Conservation (phyloP, 306 rosid species). For the Prunus dulcis region DNA sequence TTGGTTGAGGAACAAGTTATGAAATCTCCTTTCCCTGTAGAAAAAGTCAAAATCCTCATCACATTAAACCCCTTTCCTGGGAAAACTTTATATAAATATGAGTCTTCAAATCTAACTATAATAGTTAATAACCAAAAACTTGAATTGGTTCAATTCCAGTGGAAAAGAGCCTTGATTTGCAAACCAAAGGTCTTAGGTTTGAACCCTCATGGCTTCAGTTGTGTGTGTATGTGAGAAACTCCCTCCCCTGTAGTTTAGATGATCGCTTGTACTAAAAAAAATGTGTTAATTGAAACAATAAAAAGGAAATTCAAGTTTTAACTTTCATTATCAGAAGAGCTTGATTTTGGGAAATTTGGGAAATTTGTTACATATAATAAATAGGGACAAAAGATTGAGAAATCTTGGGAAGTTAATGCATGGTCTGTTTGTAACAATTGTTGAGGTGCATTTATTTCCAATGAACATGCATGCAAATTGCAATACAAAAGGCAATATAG, state of each 20-base stretch:
- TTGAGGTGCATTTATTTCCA: not conserved
- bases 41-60: not conserved
- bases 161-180: too few species aligned
- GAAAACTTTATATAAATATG: too few species aligned
- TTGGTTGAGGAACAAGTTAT: constrained; percentile 58
- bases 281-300: too few species aligned
- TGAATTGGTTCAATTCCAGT: too few species aligned
- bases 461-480: not conserved
- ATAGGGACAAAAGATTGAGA: not conserved
- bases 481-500: not conserved
- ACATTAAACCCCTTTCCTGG: too few species aligned
- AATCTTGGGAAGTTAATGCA: not conserved
- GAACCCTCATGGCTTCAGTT: too few species aligned
- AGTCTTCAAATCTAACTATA: too few species aligned
- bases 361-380: not conserved
- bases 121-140: too few species aligned
- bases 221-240: too few species aligned
- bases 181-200: too few species aligned
- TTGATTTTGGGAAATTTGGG: not conserved
- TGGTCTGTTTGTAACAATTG: not conserved
- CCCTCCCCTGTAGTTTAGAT: too few species aligned
- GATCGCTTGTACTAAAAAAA: too few species aligned
- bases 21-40: constrained; percentile 59
- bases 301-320: not conserved
- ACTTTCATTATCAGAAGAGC: not conserved